Evolutionary conservation across 176 grass and related monocot genomes (phyloP).

Genomic region (Musa acuminata): DNA sequence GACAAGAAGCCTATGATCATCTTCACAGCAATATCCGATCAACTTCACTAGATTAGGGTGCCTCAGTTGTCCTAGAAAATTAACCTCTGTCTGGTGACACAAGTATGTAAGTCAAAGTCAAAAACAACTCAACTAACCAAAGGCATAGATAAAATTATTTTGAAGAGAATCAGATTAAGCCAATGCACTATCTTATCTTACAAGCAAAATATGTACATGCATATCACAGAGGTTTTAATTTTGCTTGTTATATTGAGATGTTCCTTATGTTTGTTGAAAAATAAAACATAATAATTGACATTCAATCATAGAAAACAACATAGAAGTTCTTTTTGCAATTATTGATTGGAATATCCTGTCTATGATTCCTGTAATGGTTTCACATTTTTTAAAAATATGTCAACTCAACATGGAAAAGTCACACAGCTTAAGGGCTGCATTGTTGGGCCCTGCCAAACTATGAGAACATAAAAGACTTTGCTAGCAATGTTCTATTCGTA

Average conservation of each 20-base stretch:
- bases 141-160: background rate
- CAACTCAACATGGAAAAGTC: background rate
- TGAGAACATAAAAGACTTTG: no score
- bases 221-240: no score
- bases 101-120: background rate
- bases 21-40: constrained; percentile 97
- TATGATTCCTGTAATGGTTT: background rate
- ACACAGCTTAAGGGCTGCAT: background rate
- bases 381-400: background rate
- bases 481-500: no score
- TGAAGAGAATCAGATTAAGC: background rate
- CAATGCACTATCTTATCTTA: background rate
- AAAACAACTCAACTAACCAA: background rate
- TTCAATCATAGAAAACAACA: background rate
- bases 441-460: background rate
- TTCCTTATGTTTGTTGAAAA: background rate
- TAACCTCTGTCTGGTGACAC: constrained; percentile 79
- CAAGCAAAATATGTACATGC: background rate
- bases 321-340: background rate
- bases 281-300: background rate
- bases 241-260: background rate
- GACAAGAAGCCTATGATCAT: constrained; percentile 91
- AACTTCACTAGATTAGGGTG: constrained; percentile 99
- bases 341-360: background rate
- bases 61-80: constrained; percentile 89